Conservation (phyloP, 2,329 filamentous ascomycete species). For the Juglanconis sp. region DNA sequence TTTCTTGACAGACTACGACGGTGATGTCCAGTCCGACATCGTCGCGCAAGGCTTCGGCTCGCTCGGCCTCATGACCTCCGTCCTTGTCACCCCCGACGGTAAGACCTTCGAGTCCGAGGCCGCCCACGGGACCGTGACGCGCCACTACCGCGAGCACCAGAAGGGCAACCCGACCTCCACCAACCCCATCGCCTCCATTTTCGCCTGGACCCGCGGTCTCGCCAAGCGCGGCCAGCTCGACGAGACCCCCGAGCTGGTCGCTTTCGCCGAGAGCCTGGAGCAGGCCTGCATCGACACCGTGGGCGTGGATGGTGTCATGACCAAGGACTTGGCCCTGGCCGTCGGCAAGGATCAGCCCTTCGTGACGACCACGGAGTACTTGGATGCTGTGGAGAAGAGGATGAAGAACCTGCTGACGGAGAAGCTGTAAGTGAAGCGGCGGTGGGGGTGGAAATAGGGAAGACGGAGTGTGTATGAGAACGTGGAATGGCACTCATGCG, state of each 20-base stretch:
- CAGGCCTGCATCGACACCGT: constrained; percentile 92
- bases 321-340: constrained; percentile 95
- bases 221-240: constrained; percentile 92
- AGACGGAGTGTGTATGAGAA: background rate
- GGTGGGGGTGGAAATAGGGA: background rate
- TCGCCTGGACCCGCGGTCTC: constrained; percentile 95
- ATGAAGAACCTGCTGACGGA: constrained; percentile 77
- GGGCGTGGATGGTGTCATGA: constrained; percentile 94
- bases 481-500: background rate
- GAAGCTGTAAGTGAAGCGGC: constrained; percentile 56
- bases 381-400: constrained; percentile 86
- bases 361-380: constrained; percentile 88
- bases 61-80: constrained; percentile 96
- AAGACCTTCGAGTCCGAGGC: constrained; percentile 97
- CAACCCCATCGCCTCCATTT: constrained; percentile 98
- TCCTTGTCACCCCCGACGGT: constrained; percentile 93
- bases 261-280: constrained; percentile 90
- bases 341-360: constrained; percentile 87
- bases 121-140: constrained; percentile 95
- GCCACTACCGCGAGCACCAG: constrained; percentile 98
- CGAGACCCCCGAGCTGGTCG: constrained; percentile 83
- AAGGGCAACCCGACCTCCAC: constrained; percentile 96
- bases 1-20: constrained; percentile 84
- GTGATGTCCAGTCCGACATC: constrained; percentile 97
- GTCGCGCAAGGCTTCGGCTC: constrained; percentile 98